Conservation (phyloP, 129 eudicot species). For the Dittrichia graveolens region DNA sequence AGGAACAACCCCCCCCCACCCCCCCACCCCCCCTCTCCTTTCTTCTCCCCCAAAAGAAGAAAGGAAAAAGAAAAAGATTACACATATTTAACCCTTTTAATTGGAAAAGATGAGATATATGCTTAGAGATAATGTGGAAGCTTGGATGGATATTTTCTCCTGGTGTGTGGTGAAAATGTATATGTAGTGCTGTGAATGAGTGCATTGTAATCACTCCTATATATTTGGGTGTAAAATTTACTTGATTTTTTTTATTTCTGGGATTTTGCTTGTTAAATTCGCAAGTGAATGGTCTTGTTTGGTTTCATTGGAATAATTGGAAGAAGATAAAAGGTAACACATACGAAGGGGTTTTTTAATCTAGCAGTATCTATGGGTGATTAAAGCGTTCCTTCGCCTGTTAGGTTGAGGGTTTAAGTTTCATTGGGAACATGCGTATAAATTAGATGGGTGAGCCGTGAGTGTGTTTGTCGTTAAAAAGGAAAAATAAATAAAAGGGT, state of each 20-base stretch:
- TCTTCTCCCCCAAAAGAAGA: too few relatives aligned
- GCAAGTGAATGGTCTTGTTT: not conserved
- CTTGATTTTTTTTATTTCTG: not conserved
- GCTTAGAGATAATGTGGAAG: not conserved
- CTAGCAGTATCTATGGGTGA: too few relatives aligned
- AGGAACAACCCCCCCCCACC: too few relatives aligned
- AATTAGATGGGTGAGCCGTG: too few relatives aligned
- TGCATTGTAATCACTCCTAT: not conserved
- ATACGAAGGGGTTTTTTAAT: too few relatives aligned
- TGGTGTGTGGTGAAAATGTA: slow-evolving; percentile 4
- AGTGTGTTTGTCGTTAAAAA: too few relatives aligned
- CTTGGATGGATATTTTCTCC: not conserved
- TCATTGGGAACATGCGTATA: too few relatives aligned
- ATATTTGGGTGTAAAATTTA: not conserved
- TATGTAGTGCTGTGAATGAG: not conserved
- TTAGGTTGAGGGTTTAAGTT: too few relatives aligned
- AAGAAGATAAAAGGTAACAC: too few relatives aligned
- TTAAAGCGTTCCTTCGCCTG: too few relatives aligned
- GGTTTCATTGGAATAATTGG: too few relatives aligned
- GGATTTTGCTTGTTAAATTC: not conserved
- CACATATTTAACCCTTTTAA: not conserved
- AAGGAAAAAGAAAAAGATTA: not conserved
- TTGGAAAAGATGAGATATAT: not conserved
- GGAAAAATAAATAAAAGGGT: too few relatives aligned
- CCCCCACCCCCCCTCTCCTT: not conserved